Conservation (phyloP, 768 basidiomycete genomes). For the Lactifluus volemus region DNA sequence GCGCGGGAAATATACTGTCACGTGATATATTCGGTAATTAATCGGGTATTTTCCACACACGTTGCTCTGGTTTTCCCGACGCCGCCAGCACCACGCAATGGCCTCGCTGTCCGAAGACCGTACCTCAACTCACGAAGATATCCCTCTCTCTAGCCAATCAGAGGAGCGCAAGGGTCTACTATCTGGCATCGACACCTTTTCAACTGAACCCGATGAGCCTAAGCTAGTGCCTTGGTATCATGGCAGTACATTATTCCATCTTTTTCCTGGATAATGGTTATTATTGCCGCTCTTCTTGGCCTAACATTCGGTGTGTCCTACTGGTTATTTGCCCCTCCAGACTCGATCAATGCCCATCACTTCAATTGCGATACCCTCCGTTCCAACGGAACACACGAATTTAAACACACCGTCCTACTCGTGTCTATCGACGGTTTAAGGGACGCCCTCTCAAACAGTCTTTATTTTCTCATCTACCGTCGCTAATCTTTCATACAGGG, state of each 20-base stretch:
- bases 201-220: neutral
- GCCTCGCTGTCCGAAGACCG: neutral
- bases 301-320: neutral
- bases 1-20: no score
- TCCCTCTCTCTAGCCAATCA: neutral
- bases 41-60: no score
- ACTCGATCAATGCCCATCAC: slow-evolving; percentile 16
- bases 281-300: neutral
- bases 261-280: slow-evolving; percentile 4
- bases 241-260: neutral
- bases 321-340: slow-evolving; percentile 2
- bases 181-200: slow-evolving; percentile 5
- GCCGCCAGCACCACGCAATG: neutral
- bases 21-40: no score
- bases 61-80: no score
- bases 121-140: neutral
- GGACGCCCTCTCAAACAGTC: slow-evolving; percentile 22
- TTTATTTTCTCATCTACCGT: neutral
- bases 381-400: slow-evolving; percentile 79
- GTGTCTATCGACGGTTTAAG: slow-evolving; percentile 84
- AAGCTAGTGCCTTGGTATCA: neutral
- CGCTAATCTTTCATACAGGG: slow-evolving; percentile 33
- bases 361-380: slow-evolving; percentile 37
- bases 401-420: slow-evolving; percentile 71
- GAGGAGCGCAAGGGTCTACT: slow-evolving; percentile 23